Percentiles rank a stretch among this genome's conserved stretches.
Evolutionary conservation across 768 basidiomycete genomes (phyloP).

Genomic region (Tubosaeta sp.): DNA sequence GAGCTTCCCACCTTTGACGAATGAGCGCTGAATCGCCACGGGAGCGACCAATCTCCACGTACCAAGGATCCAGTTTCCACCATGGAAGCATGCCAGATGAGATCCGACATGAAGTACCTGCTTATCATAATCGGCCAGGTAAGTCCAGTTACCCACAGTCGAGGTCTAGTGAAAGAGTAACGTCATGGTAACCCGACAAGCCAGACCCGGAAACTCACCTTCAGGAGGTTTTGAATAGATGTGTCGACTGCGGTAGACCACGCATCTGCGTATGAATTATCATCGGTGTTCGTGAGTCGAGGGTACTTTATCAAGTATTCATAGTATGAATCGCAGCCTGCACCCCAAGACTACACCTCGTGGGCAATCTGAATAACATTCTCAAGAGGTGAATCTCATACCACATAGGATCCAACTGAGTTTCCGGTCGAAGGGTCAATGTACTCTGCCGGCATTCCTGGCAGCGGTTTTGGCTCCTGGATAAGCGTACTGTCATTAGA

Average conservation of each 20-base stretch:
- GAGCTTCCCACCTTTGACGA: slow-evolving; percentile 52
- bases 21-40: neutral
- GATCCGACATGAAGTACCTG: slow-evolving; percentile 60
- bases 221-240: slow-evolving; percentile 55
- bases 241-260: slow-evolving; percentile 73
- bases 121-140: slow-evolving; percentile 61
- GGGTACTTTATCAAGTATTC: slow-evolving; percentile 74
- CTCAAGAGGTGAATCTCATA: slow-evolving; percentile 21
- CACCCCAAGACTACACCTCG: slow-evolving; percentile 53
- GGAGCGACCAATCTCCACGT: neutral
- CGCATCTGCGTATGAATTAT: slow-evolving; percentile 58
- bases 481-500: neutral
- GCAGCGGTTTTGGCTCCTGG: slow-evolving; percentile 17
- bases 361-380: neutral
- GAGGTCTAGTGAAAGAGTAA: slow-evolving; percentile 43
- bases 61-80: slow-evolving; percentile 76
- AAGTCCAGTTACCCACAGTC: slow-evolving; percentile 56
- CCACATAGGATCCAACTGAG: slow-evolving; percentile 52
- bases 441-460: slow-evolving; percentile 54
- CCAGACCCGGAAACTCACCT: slow-evolving; percentile 33
- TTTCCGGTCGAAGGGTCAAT: slow-evolving; percentile 53
- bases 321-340: slow-evolving; percentile 71
- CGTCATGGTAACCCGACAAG: neutral
- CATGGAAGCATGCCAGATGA: slow-evolving; percentile 70
- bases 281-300: slow-evolving; percentile 61